Base-by-base conservation (phyloP, 2,329 filamentous ascomycete genomes). In the Dactylella cylindrospora region DNA sequence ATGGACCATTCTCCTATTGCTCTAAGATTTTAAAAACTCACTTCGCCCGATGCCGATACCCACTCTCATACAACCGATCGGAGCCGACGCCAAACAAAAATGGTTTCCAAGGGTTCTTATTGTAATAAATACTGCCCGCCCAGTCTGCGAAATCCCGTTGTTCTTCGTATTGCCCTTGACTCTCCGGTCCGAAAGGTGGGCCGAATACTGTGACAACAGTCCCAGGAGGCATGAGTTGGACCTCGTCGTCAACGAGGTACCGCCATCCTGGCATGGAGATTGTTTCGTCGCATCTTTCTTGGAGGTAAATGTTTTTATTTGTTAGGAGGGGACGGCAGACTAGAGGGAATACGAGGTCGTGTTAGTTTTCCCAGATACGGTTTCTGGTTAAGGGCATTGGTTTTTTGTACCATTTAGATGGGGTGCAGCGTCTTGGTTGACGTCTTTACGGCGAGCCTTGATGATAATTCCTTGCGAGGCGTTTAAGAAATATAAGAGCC, bases 261-360 rank as follows among this genome's bases (percentile, higher is more conserved):
- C 55, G 43, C 55, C 55, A 53, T 7, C 55, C 55, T 0, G 47
- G 47, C 47, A 61, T 61, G 6, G 40, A 51, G 19, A 40, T 35
- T 28, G 31, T 2, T 19, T 22, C 41, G 9, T 61, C 41, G 23
- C 55, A 61, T 3, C n/a, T n/a, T 25, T 61, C 41, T 23, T 61
- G 41, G 3, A 53, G 3, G 4, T 53, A 19, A 5, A 61, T 15
- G 7, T 43, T 23, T 8, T 43, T 41, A 13, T 61, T 61, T 7
- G 35, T 33, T 9, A 22, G n/a, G n/a, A 53, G 13, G 7, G 55
- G 55, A n/a, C 55, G 47, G n/a, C 55, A 61, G 31, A 61, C 55
- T 61, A 47, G 12, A 8, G 13, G n/a, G n/a, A n/a, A n/a, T n/a
- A n/a, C n/a, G n/a, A n/a, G n/a, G n/a, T n/a, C n/a, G n/a, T n/a